These are phyloP conservation scores for Baorangia bicolor DNA, from an alignment of 768 basidiomycete species.

Conservation along the genomic window DNA sequence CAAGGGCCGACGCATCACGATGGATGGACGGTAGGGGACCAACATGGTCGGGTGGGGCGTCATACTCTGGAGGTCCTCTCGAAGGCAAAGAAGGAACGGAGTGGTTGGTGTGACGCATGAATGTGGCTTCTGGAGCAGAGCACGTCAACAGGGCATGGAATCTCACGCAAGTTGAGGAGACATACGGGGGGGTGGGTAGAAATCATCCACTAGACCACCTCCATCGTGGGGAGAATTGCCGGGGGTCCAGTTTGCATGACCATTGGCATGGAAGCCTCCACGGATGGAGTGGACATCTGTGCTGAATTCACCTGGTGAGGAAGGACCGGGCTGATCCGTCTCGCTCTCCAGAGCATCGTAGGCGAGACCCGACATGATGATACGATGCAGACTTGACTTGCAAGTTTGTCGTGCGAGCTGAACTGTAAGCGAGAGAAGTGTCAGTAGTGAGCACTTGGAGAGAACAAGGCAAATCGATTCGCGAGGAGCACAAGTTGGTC, in stretches of 20 bases:
- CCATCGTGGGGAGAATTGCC: conserved; percentile 3
- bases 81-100: conserved; percentile 48
- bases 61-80: conserved; percentile 35
- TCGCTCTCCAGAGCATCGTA: conserved; percentile 27
- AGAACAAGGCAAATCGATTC: neutral
- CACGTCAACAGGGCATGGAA: conserved; percentile 9
- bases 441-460: neutral
- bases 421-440: neutral
- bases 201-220: conserved; percentile 9
- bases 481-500: neutral
- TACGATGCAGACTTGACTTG: neutral
- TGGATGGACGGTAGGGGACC: conserved; percentile 41
- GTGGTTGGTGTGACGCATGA: conserved; percentile 47
- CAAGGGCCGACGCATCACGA: conserved; percentile 38
- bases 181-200: conserved; percentile 26
- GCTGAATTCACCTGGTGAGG: conserved; percentile 1
- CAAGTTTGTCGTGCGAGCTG: neutral
- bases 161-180: neutral
- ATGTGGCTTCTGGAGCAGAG: conserved; percentile 15
- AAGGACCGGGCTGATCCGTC: conserved; percentile 7
- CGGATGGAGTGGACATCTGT: neutral
- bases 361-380: conserved; percentile 31
- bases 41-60: conserved; percentile 22
- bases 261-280: conserved; percentile 1
- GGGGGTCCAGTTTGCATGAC: conserved; percentile 5